These are phyloP conservation scores for Pestalotiopsis fici DNA, from an alignment of 2,329 filamentous ascomycete species.

Conservation along the genomic window DNA sequence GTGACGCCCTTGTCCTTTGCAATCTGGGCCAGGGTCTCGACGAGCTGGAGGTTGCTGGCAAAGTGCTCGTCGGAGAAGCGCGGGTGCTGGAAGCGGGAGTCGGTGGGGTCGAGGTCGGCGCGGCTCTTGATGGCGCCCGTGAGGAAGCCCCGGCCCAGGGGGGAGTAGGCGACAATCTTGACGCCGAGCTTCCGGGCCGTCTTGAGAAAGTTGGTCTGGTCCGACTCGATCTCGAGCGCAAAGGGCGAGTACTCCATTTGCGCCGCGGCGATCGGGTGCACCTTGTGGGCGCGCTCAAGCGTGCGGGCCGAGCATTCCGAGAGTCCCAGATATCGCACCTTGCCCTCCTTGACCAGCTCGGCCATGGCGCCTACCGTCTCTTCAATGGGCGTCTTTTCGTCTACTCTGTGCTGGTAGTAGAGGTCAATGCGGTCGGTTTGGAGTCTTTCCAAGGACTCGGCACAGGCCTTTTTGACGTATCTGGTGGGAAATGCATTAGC, in stretches of 20 bases:
- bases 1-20: slow-evolving; percentile 39
- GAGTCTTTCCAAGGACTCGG: slow-evolving; percentile 42
- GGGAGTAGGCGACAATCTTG: slow-evolving; percentile 54
- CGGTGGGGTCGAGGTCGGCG: slow-evolving; percentile 42
- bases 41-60: slow-evolving; percentile 43
- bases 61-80: slow-evolving; percentile 50
- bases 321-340: slow-evolving; percentile 53
- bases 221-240: slow-evolving; percentile 58
- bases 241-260: slow-evolving; percentile 56
- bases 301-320: slow-evolving; percentile 46
- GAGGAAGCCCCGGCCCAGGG: slow-evolving; percentile 23
- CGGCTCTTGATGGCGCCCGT: slow-evolving; percentile 35
- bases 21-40: slow-evolving; percentile 24
- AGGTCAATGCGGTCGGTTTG: slow-evolving; percentile 53
- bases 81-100: slow-evolving; percentile 39
- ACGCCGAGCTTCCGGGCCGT: slow-evolving; percentile 56
- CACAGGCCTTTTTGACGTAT: slow-evolving; percentile 28
- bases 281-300: slow-evolving; percentile 46
- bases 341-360: slow-evolving; percentile 48
- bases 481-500: slow-evolving; percentile 13
- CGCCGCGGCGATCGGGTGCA: slow-evolving; percentile 48
- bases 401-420: slow-evolving; percentile 52
- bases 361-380: slow-evolving; percentile 50
- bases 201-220: slow-evolving; percentile 44
- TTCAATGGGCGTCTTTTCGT: slow-evolving; percentile 43